Base-by-base conservation (phyloP, 768 basidiomycete genomes). In the Krasilnikovozyma curviuscula region DNA sequence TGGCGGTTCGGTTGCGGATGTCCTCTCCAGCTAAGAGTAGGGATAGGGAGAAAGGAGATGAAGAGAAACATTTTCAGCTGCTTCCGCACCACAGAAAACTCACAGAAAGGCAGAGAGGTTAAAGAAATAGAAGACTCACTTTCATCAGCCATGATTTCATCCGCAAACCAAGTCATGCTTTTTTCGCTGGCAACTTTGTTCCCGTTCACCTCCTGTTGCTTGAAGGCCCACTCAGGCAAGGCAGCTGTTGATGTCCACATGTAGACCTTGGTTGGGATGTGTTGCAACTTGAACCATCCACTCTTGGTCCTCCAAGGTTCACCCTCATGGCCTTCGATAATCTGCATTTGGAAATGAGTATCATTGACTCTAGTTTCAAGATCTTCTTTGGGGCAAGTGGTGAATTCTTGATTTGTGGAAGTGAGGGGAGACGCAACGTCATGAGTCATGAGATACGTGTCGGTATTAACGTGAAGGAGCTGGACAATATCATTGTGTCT, bases 391-490 rank as follows among this genome's bases (percentile, higher is more conserved):
- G 78, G 63, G 76, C 78, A 81, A 0, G 93, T 97, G 6, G 93
- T 98, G 65, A 97, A 88, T 64, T 98, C 93, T 61, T 95, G 88
- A 63, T 97, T 97, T 40, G 93, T 98, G 14, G 93, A 79, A 80
- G 85, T 89, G 41, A 88, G 73, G 5, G 93, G 83, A 1, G 85
- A 93, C 0, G 93, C 93, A 49, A 98, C 93, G 63, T 98, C 93
- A 58, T 98, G 93, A 2, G 89, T 93, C 37, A 98, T 67, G 39
- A 98, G 77, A 49, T 77, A 65, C 1, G 77, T 75, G 53, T 89
- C 70, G 9, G 89, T 91, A 62, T 74, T 75, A 60, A 84, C 73
- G 59, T 98, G 93, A 21, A 86, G 70, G 18, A 97, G 73, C 58
- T 85, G 88, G 55, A 97, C 71, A 45, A 83, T 65, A 63, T 97